These are phyloP conservation scores for Hamamelis virginiana DNA, from an alignment of 164 flowering plant species.

Conservation along the genomic window DNA sequence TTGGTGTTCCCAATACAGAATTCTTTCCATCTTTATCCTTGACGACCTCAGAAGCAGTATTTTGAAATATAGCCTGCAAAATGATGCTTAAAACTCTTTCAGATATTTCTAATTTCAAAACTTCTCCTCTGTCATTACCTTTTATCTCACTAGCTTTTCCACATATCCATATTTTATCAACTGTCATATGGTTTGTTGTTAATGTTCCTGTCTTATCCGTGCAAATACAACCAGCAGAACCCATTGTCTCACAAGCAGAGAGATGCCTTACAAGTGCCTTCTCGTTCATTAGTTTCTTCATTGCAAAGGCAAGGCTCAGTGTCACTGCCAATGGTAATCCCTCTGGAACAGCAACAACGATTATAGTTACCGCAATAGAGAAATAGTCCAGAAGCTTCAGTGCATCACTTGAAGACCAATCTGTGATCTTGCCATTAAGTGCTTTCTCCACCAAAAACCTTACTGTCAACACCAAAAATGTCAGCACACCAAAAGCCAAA, in stretches of 20 bases:
- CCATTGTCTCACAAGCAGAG: constrained; percentile 52
- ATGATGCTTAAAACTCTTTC: constrained; percentile 17
- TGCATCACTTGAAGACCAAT: constrained; percentile 42
- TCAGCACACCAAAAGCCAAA: constrained; percentile 47
- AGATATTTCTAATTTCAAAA: constrained; percentile 20
- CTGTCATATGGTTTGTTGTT: constrained; percentile 49
- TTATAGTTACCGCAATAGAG: constrained; percentile 39
- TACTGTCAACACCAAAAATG: constrained; percentile 42
- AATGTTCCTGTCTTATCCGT: constrained; percentile 46
- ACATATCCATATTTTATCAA: constrained; percentile 30
- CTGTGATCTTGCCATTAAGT: constrained; percentile 15
- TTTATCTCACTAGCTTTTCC: constrained; percentile 19
- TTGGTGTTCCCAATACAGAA: constrained; percentile 29
- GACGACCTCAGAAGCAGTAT: constrained; percentile 35
- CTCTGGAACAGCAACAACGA: constrained; percentile 49
- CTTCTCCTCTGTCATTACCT: constrained; percentile 5
- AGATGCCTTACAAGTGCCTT: constrained; percentile 44
- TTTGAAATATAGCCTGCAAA: constrained; percentile 34
- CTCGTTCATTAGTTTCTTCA: constrained; percentile 42
- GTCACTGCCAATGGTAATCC: constrained; percentile 47
- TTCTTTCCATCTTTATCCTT: constrained; percentile 22
- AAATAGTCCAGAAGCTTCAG: constrained; percentile 32
- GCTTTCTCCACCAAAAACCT: constrained; percentile 38
- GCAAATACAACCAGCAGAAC: constrained; percentile 43
- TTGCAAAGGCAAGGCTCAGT: constrained; percentile 47